Percentiles rank a stretch among this genome's conserved stretches.
Evolutionary conservation across 371 early-diverging fungal genomes (phyloP).

Genomic region (Fennellomyces sp.): DNA sequence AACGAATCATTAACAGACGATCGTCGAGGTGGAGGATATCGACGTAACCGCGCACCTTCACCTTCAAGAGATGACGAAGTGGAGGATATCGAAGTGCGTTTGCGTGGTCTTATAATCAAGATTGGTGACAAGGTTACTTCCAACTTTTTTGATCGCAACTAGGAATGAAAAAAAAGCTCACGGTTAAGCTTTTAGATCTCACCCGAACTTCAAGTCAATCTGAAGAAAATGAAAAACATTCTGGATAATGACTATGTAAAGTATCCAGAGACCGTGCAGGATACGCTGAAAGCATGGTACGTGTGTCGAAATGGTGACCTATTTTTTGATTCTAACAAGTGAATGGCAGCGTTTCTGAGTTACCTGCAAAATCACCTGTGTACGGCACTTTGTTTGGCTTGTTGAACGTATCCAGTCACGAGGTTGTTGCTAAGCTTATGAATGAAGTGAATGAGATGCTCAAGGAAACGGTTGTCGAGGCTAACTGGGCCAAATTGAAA

Average conservation of each 20-base stretch:
- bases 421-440: conserved; percentile 36
- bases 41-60: conserved; percentile 24
- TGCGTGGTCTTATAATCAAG: conserved; percentile 75
- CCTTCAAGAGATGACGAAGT: conserved; percentile 52
- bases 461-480: conserved; percentile 46
- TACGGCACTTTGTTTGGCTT: conserved; percentile 81
- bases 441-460: conserved; percentile 47
- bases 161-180: too few species aligned
- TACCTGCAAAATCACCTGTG: conserved; percentile 81
- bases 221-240: conserved; percentile 72
- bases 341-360: conserved; percentile 63
- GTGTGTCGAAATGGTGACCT: too few species aligned
- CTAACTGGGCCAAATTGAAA: conserved; percentile 77
- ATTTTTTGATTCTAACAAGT: too few species aligned
- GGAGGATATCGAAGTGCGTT: conserved; percentile 69
- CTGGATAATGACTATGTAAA: conserved; percentile 70
- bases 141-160: not conserved
- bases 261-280: conserved; percentile 65
- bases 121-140: conserved; percentile 73
- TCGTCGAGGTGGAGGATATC: conserved; percentile 24
- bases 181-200: conserved; percentile 56
- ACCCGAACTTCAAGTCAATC: conserved; percentile 61
- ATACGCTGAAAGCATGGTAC: conserved; percentile 70
- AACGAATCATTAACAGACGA: conserved; percentile 30
- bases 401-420: conserved; percentile 63